Percentiles rank a stretch among this genome's conserved stretches.
These are phyloP conservation scores for Cichorium intybus DNA, from an alignment of 140 eudicot genomes.

Conservation along the genomic window DNA sequence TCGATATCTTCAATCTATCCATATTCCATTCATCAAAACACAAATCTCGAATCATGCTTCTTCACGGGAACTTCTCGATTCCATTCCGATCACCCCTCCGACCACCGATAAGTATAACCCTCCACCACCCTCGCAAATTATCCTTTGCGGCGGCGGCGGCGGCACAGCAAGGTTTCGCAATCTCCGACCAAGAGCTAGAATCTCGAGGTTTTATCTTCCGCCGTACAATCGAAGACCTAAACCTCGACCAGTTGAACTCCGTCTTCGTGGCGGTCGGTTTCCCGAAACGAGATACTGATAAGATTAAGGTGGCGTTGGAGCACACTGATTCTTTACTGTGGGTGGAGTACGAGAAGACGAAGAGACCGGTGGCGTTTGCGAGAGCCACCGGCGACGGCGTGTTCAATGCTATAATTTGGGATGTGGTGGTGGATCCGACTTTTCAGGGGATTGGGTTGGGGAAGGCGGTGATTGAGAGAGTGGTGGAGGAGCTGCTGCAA, in stretches of 20 bases:
- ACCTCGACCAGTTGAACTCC: conserved; percentile 81
- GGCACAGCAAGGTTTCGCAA: conserved; percentile 37
- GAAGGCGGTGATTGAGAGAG: conserved; percentile 88
- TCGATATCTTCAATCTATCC: background rate
- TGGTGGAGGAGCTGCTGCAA: conserved; percentile 53
- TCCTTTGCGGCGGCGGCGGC: conserved; percentile 25
- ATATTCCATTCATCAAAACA: conserved; percentile 11
- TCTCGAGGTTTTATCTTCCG: conserved; percentile 75
- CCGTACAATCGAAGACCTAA: conserved; percentile 47
- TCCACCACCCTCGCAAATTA: conserved; percentile 28
- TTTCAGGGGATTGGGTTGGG: conserved; percentile 92
- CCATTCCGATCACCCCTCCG: conserved; percentile 40
- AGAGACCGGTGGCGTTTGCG: conserved; percentile 87
- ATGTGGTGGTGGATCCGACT: conserved; percentile 93
- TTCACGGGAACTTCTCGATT: conserved; percentile 38
- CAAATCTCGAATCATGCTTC: conserved; percentile 51
- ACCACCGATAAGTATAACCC: conserved; percentile 1
- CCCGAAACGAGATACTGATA: conserved; percentile 82
- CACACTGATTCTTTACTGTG: conserved; percentile 78
- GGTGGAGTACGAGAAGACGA: conserved; percentile 81
- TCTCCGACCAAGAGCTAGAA: conserved; percentile 64
- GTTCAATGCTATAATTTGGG: conserved; percentile 94
- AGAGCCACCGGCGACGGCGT: conserved; percentile 98
- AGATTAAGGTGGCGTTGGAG: conserved; percentile 68
- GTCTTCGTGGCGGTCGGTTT: conserved; percentile 91